phyloP scores from a whole-genome alignment of 129 eudicot genomes.

The Lactuca sativa region DNA sequence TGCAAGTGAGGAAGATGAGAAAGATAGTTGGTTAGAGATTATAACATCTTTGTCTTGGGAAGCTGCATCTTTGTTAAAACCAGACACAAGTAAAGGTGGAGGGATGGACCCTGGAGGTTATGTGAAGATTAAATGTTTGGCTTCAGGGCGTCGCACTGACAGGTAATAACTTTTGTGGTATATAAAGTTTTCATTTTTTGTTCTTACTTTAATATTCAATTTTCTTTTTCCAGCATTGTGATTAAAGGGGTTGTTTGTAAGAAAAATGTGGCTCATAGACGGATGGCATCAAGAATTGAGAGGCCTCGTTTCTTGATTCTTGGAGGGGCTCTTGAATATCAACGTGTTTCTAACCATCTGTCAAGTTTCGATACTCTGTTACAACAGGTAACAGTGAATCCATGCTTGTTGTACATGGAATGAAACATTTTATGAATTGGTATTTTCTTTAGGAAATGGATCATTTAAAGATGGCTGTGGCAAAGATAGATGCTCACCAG shows the following conservation, averaged over 20 bases:
- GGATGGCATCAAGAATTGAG: slow-evolving; percentile 84
- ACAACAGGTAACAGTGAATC: slow-evolving; percentile 66
- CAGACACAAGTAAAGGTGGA: slow-evolving; percentile 93
- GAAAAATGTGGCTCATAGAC: slow-evolving; percentile 96
- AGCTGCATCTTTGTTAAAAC: slow-evolving; percentile 92
- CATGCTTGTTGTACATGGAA: no score
- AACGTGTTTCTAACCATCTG: slow-evolving; percentile 84
- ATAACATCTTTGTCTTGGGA: slow-evolving; percentile 92
- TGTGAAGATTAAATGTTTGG: slow-evolving; percentile 95
- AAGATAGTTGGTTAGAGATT: slow-evolving; percentile 89
- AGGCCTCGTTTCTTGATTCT: slow-evolving; percentile 83
- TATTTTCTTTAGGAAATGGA: slow-evolving; percentile 70
- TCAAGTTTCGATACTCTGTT: slow-evolving; percentile 94
- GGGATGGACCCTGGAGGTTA: slow-evolving; percentile 99
- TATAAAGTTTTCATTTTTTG: slow-evolving; percentile 7
- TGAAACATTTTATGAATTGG: no score
- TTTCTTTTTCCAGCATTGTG: slow-evolving; percentile 51
- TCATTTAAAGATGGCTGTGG: slow-evolving; percentile 99
- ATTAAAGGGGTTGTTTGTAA: slow-evolving; percentile 95
- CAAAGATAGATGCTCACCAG: slow-evolving; percentile 84
- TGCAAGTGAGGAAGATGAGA: slow-evolving; percentile 59
- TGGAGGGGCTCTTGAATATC: slow-evolving; percentile 98
- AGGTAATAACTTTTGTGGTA: slow-evolving; percentile 44
- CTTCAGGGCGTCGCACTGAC: slow-evolving; percentile 80
- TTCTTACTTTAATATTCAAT: slow-evolving; percentile 19